Base-by-base conservation (phyloP, 768 basidiomycete species). In the Tricholoma furcatifolium region DNA sequence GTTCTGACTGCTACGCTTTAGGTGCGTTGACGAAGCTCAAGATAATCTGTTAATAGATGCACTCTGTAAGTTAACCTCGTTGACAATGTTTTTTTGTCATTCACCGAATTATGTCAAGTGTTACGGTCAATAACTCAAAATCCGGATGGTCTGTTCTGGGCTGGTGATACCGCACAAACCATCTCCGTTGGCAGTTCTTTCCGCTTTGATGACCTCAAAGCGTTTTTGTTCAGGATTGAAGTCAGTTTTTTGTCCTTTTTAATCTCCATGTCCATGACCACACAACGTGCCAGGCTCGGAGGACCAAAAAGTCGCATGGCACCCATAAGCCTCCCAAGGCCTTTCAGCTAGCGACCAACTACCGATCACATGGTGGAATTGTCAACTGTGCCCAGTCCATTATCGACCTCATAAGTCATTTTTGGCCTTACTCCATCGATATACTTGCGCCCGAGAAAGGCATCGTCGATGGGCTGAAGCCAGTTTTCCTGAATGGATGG, bases 161-260 rank as follows among this genome's bases (percentile, higher is more conserved):
- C 87, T 1, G 88, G 89, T 0, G 88, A 91, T 61, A 89, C 88
- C 0, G 87, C 88, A 0, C 88, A 91, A 57, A 86, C 88, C 0
- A 90, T 91, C 35, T 82, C 85, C 0, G 77, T 80, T 0, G 88
- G 88, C 2, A 87, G 84, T 55, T 77, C 85, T 0, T 91, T 91
- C 58, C 70, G 82, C 9, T 91, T 91, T 62, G 71, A 85, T 49
- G 85, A 88, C 40, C 62, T 91, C 46, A 88, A 83, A 62, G 79
- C 88, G 0, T 87, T 86, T 56, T 56, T 87, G 24, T 81, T 77
- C 51, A 74, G 83, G 40, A 63, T 82, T 1, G 86, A 90, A 70
- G 88, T 85, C 48, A 39, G 67, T 47, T n/a, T 0, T 20, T 8
- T 2, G 18, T 17, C n/a, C 35, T 51, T 17, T 36, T 9, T 30